Evolutionary conservation across 495 filamentous ascomycete genomes (phyloP).

Genomic region (Alectoria sarmentosa): DNA sequence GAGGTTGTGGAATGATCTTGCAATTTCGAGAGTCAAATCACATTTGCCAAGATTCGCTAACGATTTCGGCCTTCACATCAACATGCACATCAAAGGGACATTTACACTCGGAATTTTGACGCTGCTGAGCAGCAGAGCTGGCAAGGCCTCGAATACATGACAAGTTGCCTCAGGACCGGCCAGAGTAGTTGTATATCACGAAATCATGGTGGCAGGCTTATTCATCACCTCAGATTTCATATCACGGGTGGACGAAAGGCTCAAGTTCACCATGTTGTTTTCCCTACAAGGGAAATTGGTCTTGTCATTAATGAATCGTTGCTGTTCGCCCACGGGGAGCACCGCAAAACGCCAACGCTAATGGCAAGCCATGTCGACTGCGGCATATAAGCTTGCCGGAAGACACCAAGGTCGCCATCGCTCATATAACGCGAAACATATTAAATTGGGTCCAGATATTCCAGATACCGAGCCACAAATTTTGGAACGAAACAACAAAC

Average conservation of each 20-base stretch:
- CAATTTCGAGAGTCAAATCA: neutral
- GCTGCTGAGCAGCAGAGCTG: neutral
- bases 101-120: no score
- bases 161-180: neutral
- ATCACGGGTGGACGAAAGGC: neutral
- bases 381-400: neutral
- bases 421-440: constrained; percentile 6
- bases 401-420: neutral
- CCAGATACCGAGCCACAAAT: constrained; percentile 14
- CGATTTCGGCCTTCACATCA: neutral
- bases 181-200: no score
- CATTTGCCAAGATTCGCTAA: neutral
- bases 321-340: neutral
- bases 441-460: constrained; percentile 11
- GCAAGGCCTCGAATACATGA: neutral
- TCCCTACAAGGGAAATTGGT: neutral
- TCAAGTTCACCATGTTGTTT: neutral
- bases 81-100: neutral
- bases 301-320: constrained; percentile 3
- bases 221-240: neutral
- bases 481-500: neutral
- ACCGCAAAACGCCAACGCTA: neutral
- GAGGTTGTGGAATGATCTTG: neutral
- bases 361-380: neutral
- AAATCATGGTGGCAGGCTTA: neutral